Percentiles rank a stretch among this genome's conserved stretches.
phyloP scores from a whole-genome alignment of 805 yeast species.

The Hyphopichia homilentoma region DNA sequence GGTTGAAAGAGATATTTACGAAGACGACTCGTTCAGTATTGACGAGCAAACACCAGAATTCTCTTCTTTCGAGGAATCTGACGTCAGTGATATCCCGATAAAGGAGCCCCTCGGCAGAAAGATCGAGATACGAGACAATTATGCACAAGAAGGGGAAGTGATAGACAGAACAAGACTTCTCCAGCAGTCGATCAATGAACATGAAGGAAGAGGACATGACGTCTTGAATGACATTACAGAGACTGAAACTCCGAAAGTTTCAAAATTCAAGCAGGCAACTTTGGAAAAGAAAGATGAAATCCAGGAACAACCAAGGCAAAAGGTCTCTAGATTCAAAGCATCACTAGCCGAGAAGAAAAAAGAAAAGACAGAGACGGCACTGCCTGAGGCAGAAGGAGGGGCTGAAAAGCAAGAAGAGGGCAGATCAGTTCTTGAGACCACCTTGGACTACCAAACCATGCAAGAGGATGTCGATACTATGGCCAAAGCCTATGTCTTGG shows the following conservation, averaged over 20 bases:
- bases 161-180: conserved; percentile 10
- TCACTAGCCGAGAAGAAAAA: conserved; percentile 5
- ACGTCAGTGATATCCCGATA: conserved; percentile 1
- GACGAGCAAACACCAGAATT: conserved; percentile 3
- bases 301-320: neutral
- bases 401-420: conserved; percentile 7
- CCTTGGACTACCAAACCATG: conserved; percentile 34
- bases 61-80: conserved; percentile 1
- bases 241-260: conserved; percentile 4
- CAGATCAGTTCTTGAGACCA: conserved; percentile 22
- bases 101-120: too few relatives aligned
- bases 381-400: conserved; percentile 1
- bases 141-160: conserved; percentile 5
- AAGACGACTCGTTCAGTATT: conserved; percentile 3
- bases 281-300: conserved; percentile 2
- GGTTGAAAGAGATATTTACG: conserved; percentile 7
- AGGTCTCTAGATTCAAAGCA: conserved; percentile 10
- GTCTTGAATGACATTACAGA: neutral
- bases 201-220: conserved; percentile 7
- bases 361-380: neutral
- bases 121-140: neutral
- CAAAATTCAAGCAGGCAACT: conserved; percentile 9
- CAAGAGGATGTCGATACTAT: conserved; percentile 50
- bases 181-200: conserved; percentile 10
- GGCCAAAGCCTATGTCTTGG: conserved; percentile 59